phyloP scores from a whole-genome alignment of 768 basidiomycete species.

The Rhodotorula graminis region DNA sequence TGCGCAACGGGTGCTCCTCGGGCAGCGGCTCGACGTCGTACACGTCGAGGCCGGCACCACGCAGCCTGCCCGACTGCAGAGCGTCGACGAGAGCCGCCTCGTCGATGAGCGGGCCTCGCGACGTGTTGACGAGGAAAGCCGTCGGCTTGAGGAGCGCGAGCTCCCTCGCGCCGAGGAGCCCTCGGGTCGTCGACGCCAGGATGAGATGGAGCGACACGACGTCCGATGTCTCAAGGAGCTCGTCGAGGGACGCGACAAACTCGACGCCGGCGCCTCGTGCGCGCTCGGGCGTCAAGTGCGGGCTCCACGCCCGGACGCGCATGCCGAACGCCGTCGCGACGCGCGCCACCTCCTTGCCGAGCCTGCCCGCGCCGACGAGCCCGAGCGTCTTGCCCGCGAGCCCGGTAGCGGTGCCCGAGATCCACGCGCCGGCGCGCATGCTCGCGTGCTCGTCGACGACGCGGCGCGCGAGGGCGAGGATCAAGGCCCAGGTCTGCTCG shows the following conservation, averaged over 20 bases:
- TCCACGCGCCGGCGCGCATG: slow-evolving; percentile 56
- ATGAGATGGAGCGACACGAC: slow-evolving; percentile 63
- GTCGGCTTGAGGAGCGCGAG: slow-evolving; percentile 58
- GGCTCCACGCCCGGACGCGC: slow-evolving; percentile 63
- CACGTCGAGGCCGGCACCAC: slow-evolving; percentile 63
- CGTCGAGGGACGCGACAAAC: slow-evolving; percentile 54
- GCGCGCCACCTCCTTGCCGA: slow-evolving; percentile 56
- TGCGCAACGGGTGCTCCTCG: slow-evolving; percentile 55
- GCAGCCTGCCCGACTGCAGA: slow-evolving; percentile 53
- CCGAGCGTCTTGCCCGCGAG: slow-evolving; percentile 59
- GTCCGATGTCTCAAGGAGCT: slow-evolving; percentile 57
- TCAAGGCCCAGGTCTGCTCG: slow-evolving; percentile 62
- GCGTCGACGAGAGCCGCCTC: slow-evolving; percentile 56
- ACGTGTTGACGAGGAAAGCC: slow-evolving; percentile 63
- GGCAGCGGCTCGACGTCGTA: slow-evolving; percentile 65
- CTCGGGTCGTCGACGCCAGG: slow-evolving; percentile 54
- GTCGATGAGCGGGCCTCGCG: slow-evolving; percentile 62
- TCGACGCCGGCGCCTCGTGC: slow-evolving; percentile 56
- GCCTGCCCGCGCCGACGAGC: slow-evolving; percentile 59
- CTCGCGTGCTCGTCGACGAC: slow-evolving; percentile 55
- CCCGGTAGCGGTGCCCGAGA: slow-evolving; percentile 54
- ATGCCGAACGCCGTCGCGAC: slow-evolving; percentile 59
- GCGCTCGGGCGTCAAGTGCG: slow-evolving; percentile 59
- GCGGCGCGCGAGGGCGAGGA: slow-evolving; percentile 56
- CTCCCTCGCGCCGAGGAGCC: slow-evolving; percentile 54